Conservation (phyloP, 2,329 filamentous ascomycete species). For the Didymosphaeria variabile region DNA sequence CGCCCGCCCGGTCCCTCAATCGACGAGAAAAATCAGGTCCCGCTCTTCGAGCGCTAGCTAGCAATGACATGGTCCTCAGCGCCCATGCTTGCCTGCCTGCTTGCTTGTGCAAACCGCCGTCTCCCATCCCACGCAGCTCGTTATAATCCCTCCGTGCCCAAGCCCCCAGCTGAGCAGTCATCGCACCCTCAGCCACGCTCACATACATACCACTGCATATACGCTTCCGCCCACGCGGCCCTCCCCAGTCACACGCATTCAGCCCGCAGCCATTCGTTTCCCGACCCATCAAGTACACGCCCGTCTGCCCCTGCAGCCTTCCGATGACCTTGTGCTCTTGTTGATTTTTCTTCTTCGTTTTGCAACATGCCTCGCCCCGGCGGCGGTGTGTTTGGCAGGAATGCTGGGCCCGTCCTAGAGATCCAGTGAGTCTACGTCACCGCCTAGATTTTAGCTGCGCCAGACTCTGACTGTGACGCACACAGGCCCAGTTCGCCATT, state of each 20-base stretch:
- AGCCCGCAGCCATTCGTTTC: constrained; percentile 7
- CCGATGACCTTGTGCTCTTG: constrained; percentile 22
- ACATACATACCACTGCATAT: constrained; percentile 5
- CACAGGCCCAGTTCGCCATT: constrained; percentile 57
- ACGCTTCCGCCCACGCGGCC: constrained; percentile 5
- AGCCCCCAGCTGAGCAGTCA: constrained; percentile 6
- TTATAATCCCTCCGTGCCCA: not conserved
- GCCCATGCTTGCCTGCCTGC: not conserved
- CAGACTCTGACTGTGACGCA: constrained; percentile 2
- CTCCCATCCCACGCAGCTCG: constrained; percentile 2
- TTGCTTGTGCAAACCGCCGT: not conserved
- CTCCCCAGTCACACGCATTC: not conserved
- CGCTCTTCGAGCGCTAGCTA: constrained; percentile 1
- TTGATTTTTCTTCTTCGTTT: constrained; percentile 17
- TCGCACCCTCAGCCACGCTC: constrained; percentile 14
- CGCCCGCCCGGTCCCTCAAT: not conserved
- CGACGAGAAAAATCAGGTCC: constrained; percentile 5
- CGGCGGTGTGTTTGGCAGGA: constrained; percentile 47
- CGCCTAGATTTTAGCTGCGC: not conserved
- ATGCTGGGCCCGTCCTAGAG: constrained; percentile 49
- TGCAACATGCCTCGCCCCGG: constrained; percentile 46
- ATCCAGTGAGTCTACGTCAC: constrained; percentile 50
- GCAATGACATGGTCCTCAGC: not conserved
- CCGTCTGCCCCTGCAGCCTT: not conserved
- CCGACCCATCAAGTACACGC: constrained; percentile 8